Evolutionary conservation across 306 rosid species (phyloP).

Genomic region (Crotalaria pallida): DNA sequence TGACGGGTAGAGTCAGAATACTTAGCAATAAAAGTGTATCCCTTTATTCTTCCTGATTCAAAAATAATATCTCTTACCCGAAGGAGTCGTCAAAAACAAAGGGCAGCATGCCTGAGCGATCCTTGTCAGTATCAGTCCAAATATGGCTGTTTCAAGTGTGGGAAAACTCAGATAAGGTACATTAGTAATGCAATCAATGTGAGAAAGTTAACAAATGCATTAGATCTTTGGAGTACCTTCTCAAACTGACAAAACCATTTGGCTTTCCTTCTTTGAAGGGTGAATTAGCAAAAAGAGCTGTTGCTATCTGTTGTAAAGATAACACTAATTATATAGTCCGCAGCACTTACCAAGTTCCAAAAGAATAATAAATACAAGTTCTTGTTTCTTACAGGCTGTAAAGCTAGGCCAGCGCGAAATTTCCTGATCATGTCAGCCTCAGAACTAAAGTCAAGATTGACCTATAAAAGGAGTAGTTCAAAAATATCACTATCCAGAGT

Average conservation of each 20-base stretch:
- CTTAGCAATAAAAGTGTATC: background rate
- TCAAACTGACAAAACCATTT: constrained; percentile 90
- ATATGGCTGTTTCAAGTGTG: constrained; percentile 59
- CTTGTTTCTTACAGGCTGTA: constrained; percentile 83
- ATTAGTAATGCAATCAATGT: constrained; percentile 7
- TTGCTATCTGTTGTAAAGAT: constrained; percentile 76
- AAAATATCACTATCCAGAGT: constrained; percentile 12
- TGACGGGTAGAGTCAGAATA: constrained; percentile 4
- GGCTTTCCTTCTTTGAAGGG: constrained; percentile 96
- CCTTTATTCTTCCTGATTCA: background rate
- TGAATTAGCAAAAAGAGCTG: constrained; percentile 95
- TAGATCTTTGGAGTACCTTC: constrained; percentile 52
- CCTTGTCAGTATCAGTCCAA: constrained; percentile 89
- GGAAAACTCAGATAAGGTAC: constrained; percentile 13
- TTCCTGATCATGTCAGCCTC: constrained; percentile 95
- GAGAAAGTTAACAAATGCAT: constrained; percentile 14
- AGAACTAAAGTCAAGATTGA: constrained; percentile 92
- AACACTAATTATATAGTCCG: constrained; percentile 33
- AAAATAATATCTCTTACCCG: constrained; percentile 49
- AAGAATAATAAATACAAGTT: constrained; percentile 5
- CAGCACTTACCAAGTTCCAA: constrained; percentile 12
- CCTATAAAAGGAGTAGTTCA: constrained; percentile 42
- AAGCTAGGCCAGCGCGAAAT: constrained; percentile 89
- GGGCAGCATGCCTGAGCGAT: constrained; percentile 95
- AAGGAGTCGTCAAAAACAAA: constrained; percentile 92